phyloP scores from a whole-genome alignment of 2,329 filamentous ascomycete genomes.

The Pestalotiopsis sp. region DNA sequence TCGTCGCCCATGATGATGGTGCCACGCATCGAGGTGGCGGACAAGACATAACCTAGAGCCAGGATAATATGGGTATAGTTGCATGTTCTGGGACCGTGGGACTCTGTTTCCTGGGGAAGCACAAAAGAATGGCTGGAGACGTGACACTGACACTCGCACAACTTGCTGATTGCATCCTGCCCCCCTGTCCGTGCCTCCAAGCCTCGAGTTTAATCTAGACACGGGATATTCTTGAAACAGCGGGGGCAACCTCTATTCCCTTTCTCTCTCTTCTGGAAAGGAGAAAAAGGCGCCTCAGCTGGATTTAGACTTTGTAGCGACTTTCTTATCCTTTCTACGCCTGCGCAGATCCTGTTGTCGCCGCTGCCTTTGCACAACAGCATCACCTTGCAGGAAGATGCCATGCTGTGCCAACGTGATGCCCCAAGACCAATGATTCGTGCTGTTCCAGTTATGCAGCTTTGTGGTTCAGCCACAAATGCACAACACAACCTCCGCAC shows the following conservation, averaged over 20 bases:
- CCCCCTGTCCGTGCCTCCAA: background rate
- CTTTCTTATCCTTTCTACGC: background rate
- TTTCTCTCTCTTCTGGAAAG: too few relatives aligned
- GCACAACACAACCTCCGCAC: background rate
- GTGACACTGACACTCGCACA: background rate
- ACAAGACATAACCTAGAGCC: constrained; percentile 2
- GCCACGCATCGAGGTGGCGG: background rate
- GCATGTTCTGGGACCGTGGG: background rate
- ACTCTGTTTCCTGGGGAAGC: background rate
- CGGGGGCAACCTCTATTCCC: background rate
- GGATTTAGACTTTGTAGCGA: background rate
- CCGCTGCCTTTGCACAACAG: background rate
- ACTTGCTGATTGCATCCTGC: background rate
- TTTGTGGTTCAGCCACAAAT: background rate
- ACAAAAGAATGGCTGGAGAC: background rate
- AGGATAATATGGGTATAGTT: background rate
- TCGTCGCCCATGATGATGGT: background rate
- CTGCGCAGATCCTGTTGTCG: background rate
- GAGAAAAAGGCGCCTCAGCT: background rate
- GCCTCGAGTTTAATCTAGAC: background rate
- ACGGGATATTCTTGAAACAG: background rate
- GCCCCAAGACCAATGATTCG: background rate
- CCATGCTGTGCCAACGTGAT: background rate
- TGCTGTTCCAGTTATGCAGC: background rate
- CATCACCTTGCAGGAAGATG: background rate